Percentiles rank a stretch among this genome's conserved stretches.
These are phyloP conservation scores for Stephania cephalantha DNA, from an alignment of 164 flowering plant species.

Conservation along the genomic window DNA sequence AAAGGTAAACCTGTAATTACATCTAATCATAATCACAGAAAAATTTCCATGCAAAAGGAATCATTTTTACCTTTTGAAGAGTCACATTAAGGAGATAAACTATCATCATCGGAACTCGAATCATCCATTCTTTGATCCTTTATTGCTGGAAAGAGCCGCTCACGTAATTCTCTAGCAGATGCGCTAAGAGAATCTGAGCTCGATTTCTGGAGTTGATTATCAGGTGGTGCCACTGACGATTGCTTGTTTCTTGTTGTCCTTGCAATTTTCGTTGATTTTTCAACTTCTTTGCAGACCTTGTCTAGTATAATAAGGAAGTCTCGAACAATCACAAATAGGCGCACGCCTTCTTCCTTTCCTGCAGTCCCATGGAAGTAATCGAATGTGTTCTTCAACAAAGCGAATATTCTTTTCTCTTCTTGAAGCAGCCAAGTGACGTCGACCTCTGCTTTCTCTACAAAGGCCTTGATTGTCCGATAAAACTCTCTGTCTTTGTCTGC, in stretches of 20 bases:
- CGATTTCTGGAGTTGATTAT: slow-evolving; percentile 13
- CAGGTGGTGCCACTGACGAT: slow-evolving; percentile 15
- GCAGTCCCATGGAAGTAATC: slow-evolving; percentile 88
- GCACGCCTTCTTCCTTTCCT: slow-evolving; percentile 78
- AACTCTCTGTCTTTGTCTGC: slow-evolving; percentile 46
- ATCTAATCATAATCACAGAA: not conserved
- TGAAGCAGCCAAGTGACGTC: slow-evolving; percentile 47
- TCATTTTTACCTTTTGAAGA: slow-evolving; percentile 4
- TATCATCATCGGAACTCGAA: slow-evolving; percentile 45
- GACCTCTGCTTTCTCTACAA: slow-evolving; percentile 61
- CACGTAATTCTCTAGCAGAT: slow-evolving; percentile 26
- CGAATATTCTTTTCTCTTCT: slow-evolving; percentile 79
- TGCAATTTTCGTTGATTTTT: slow-evolving; percentile 18
- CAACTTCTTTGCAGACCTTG: slow-evolving; percentile 53
- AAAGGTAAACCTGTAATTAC: not conserved
- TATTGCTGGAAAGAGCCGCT: slow-evolving; percentile 47
- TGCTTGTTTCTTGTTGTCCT: slow-evolving; percentile 24
- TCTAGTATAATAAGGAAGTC: slow-evolving; percentile 77
- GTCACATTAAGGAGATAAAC: slow-evolving; percentile 20
- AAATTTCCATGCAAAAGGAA: not conserved
- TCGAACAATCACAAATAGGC: slow-evolving; percentile 68
- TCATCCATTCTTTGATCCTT: slow-evolving; percentile 26
- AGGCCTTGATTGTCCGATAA: slow-evolving; percentile 34
- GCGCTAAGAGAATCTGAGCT: not conserved
- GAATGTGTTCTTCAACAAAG: slow-evolving; percentile 63